Evolutionary conservation across 75 land plant species (phyloP).

Genomic region (Pinus taeda): DNA sequence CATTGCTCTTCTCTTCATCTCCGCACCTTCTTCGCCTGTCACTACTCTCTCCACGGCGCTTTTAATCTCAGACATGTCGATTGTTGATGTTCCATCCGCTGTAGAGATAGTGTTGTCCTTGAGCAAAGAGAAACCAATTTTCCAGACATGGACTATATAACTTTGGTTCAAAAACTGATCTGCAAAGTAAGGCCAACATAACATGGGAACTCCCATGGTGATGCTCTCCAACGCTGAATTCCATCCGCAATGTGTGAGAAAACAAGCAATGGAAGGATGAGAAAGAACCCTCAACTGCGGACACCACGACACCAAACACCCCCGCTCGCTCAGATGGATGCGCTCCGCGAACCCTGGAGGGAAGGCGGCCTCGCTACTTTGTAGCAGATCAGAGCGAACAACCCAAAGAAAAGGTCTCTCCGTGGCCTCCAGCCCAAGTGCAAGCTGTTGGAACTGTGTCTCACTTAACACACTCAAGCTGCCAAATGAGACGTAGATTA

Average conservation of each 20-base stretch:
- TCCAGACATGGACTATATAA: constrained; percentile 33
- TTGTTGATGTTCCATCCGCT: too few species aligned
- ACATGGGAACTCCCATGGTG: constrained; percentile 36
- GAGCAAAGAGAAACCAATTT: constrained; percentile 28
- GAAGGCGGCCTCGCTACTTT: neutral
- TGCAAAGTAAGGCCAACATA: constrained; percentile 45
- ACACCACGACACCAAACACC: constrained; percentile 26
- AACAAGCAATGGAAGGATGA: constrained; percentile 25
- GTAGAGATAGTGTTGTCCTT: neutral
- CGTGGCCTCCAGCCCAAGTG: constrained; percentile 25
- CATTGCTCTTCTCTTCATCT: constrained; percentile 22
- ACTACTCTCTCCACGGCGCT: constrained; percentile 24
- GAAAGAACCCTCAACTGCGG: constrained; percentile 15
- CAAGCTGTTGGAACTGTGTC: constrained; percentile 46
- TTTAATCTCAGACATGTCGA: constrained; percentile 9
- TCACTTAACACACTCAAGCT: constrained; percentile 25
- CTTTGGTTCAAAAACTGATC: constrained; percentile 42
- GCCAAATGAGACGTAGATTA: constrained; percentile 60
- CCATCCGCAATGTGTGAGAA: constrained; percentile 48
- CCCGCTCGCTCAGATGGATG: neutral
- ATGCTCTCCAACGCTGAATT: constrained; percentile 54
- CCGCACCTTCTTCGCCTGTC: constrained; percentile 19
- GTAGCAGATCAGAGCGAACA: constrained; percentile 26
- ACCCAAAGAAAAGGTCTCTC: constrained; percentile 41
- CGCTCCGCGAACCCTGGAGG: constrained; percentile 18